Conservation (phyloP, 2,329 filamentous ascomycete species). For the Ophiostoma triangulosporum region DNA sequence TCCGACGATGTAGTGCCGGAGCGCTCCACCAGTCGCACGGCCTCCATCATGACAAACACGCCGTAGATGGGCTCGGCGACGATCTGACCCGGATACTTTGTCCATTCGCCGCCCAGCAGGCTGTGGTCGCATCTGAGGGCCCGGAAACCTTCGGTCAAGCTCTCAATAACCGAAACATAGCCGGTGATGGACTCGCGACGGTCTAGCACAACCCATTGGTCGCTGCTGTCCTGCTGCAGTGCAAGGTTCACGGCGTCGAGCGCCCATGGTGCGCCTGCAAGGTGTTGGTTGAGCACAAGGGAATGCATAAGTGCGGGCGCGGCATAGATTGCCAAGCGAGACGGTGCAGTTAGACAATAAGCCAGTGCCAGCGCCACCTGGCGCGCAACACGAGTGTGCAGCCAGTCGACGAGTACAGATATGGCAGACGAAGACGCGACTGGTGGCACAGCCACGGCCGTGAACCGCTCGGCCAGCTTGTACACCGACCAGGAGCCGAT, state of each 20-base stretch:
- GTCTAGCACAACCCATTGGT: constrained; percentile 57
- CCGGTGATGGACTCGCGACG: constrained; percentile 78
- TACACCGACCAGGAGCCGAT: constrained; percentile 54
- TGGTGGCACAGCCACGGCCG: constrained; percentile 14
- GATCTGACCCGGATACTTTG: constrained; percentile 36
- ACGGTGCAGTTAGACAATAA: constrained; percentile 57
- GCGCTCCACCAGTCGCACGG: constrained; percentile 58
- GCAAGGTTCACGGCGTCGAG: constrained; percentile 51
- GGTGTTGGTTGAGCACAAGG: constrained; percentile 59
- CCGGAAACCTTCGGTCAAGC: constrained; percentile 53
- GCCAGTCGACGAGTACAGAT: constrained; percentile 31
- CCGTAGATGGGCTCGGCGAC: constrained; percentile 83
- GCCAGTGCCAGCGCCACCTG: constrained; percentile 52
- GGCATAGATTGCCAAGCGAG: constrained; percentile 50
- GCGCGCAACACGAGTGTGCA: constrained; percentile 50
- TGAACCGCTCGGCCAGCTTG: constrained; percentile 32
- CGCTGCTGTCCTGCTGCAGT: constrained; percentile 41
- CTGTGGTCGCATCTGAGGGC: constrained; percentile 90
- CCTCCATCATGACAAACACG: constrained; percentile 92
- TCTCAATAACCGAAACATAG: constrained; percentile 84
- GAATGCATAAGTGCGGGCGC: constrained; percentile 64
- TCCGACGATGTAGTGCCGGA: constrained; percentile 20
- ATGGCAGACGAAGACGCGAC: constrained; percentile 35
- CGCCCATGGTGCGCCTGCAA: constrained; percentile 42
- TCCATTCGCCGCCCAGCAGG: constrained; percentile 85